A percentile compares a stretch with the other conserved stretches of the same genome.
These are phyloP conservation scores for Silene coronaria DNA, from an alignment of 179 eudicot genomes.

Conservation along the genomic window DNA sequence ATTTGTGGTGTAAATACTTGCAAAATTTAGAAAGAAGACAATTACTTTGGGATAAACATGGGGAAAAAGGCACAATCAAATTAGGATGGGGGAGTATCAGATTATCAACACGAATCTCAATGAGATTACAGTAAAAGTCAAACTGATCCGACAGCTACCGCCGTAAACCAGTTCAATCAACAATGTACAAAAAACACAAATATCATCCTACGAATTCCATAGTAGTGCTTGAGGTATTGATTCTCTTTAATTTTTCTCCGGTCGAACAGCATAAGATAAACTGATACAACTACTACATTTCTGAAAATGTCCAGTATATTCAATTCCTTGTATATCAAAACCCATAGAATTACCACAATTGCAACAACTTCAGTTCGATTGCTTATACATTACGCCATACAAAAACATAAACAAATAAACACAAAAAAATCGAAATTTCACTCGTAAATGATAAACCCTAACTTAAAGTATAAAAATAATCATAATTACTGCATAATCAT, in stretches of 20 bases:
- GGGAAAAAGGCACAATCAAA: background rate
- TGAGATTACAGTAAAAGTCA: background rate
- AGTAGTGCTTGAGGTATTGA: background rate
- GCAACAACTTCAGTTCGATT: background rate
- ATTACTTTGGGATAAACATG: background rate
- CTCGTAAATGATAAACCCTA: background rate
- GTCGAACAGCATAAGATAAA: too few species aligned
- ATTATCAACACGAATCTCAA: background rate
- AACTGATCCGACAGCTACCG: background rate
- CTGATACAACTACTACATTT: background rate
- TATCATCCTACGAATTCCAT: background rate
- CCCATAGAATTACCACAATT: too few species aligned
- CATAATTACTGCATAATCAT: background rate
- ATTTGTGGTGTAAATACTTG: too few species aligned
- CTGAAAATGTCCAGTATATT: too few species aligned
- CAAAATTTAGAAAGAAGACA: too few species aligned
- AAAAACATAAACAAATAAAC: background rate
- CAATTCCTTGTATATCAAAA: background rate
- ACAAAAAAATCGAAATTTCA: background rate
- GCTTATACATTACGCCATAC: background rate
- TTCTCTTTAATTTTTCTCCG: background rate
- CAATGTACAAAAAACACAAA: background rate
- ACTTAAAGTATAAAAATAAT: background rate
- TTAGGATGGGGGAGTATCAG: background rate
- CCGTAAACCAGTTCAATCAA: background rate